Evolutionary conservation across 2,329 filamentous ascomycete genomes (phyloP), one percentile per base, ranked within the genome.

Genomic region (Colletotrichum trifolii): DNA sequence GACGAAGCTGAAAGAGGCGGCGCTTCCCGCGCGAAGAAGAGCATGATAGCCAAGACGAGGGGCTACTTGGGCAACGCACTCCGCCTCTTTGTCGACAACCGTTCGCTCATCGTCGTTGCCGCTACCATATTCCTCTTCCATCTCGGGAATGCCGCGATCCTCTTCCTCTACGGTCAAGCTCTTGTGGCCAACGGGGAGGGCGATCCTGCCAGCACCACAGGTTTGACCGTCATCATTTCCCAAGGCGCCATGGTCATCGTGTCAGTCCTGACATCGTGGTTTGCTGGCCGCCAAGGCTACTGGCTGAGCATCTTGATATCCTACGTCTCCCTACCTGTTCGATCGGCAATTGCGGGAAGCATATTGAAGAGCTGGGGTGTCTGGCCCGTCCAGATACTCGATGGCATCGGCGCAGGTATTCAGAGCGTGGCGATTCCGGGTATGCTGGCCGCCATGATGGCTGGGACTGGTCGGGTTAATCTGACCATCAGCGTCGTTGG

Each of bases 381-480:
- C 0, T 64, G 62, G 62, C 62, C 62, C 1, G 62, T 64, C 2
- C 62, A 64, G 15, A 61, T 64, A 11, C 57, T 64, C 39, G 62
- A 64, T 6, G 62, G 62, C 11, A 11, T 64, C 34, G 62, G 62
- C n/a, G 57, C 62, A 6, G 62, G 62, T 1, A 64, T 64, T 3
- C 62, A 64, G 45, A 54, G 62, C 25, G 62, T 64, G 6, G 62
- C 62, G 3, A 64, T 64, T 6, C 61, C 62, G 2, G 62, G 62
- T 4, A 34, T 64, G 2, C 1, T 64, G 12, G 62, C 57, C 35
- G 62, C 55, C 4, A 61, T 64, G 50, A 61, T 64, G 62, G 57
- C 57, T 12, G 62, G 62, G 1, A 64, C 25, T 8, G 62, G 62
- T 2, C 35, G 45, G 3, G 57, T 64, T 13, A 64, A 64, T 35